A percentile compares a stretch with the other conserved stretches of the same genome.
These are phyloP conservation scores for Talaromyces albobiverticillius DNA, from an alignment of 2,329 filamentous ascomycete genomes.

Conservation along the genomic window DNA sequence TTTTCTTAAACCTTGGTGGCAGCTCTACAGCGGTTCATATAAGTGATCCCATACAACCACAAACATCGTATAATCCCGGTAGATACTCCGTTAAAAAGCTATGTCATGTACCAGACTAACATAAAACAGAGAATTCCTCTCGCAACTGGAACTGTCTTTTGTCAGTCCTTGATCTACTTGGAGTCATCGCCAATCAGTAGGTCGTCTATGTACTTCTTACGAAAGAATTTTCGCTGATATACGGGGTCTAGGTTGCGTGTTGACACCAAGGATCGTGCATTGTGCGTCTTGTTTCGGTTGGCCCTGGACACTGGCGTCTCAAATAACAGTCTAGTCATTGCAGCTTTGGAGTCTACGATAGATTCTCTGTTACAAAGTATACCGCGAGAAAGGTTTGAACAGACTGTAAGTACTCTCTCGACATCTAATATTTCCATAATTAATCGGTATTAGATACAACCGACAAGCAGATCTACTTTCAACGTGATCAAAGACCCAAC, in stretches of 20 bases:
- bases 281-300: slow-evolving; percentile 36
- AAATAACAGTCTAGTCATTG: slow-evolving; percentile 26
- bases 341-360: slow-evolving; percentile 33
- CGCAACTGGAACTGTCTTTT: slow-evolving; percentile 24
- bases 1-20: slow-evolving; percentile 62
- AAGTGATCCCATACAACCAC: slow-evolving; percentile 26
- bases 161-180: slow-evolving; percentile 34
- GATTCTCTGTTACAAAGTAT: slow-evolving; percentile 28
- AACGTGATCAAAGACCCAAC: slow-evolving; percentile 35
- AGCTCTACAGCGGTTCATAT: slow-evolving; percentile 43
- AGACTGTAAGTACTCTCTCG: slow-evolving; percentile 20
- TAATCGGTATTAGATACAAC: slow-evolving; percentile 23
- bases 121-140: slow-evolving; percentile 12
- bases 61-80: slow-evolving; percentile 15
- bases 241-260: slow-evolving; percentile 28
- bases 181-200: slow-evolving; percentile 31
- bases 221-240: slow-evolving; percentile 12
- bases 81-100: neutral
- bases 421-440: neutral
- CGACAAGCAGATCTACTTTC: slow-evolving; percentile 26
- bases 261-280: slow-evolving; percentile 28
- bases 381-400: slow-evolving; percentile 18
- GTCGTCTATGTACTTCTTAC: neutral
- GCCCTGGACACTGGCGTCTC: slow-evolving; percentile 34
- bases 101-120: neutral